Percentiles rank a stretch among this genome's conserved stretches.
Evolutionary conservation across 352 stramenopile species (phyloP).

Genomic region (Aphanomyces euteiches): DNA sequence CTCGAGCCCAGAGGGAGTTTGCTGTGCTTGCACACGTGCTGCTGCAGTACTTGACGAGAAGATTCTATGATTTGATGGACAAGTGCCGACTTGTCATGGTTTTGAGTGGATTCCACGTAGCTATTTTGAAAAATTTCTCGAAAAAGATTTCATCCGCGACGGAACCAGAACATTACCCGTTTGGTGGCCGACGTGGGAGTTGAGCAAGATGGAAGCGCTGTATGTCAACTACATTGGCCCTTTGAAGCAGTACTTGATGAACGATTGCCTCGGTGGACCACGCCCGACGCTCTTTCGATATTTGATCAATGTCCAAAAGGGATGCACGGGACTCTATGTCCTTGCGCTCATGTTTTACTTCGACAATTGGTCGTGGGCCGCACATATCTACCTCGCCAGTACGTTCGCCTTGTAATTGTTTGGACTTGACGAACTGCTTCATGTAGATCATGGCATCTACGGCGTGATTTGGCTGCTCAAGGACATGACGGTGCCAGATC

Average conservation of each 20-base stretch:
- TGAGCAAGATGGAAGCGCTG: background rate
- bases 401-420: background rate
- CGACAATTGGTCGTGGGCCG: slow-evolving; percentile 21
- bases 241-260: slow-evolving; percentile 5
- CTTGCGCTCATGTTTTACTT: slow-evolving; percentile 14
- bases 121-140: too few species aligned
- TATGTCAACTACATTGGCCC: slow-evolving; percentile 10
- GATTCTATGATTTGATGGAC: too few species aligned
- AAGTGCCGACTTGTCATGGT: too few species aligned
- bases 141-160: too few species aligned
- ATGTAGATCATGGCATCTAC: slow-evolving; percentile 16
- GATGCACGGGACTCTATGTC: background rate
- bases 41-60: too few species aligned
- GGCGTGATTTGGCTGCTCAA: slow-evolving; percentile 23
- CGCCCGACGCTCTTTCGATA: slow-evolving; percentile 8
- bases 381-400: slow-evolving; percentile 8
- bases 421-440: background rate
- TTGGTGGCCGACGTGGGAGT: too few species aligned
- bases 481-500: slow-evolving; percentile 11
- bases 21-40: too few species aligned
- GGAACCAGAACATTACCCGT: too few species aligned
- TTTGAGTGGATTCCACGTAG: too few species aligned
- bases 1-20: too few species aligned
- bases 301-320: slow-evolving; percentile 19
- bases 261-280: slow-evolving; percentile 3